phyloP scores from a whole-genome alignment of 768 basidiomycete species.

The Saitozyma sp. region DNA sequence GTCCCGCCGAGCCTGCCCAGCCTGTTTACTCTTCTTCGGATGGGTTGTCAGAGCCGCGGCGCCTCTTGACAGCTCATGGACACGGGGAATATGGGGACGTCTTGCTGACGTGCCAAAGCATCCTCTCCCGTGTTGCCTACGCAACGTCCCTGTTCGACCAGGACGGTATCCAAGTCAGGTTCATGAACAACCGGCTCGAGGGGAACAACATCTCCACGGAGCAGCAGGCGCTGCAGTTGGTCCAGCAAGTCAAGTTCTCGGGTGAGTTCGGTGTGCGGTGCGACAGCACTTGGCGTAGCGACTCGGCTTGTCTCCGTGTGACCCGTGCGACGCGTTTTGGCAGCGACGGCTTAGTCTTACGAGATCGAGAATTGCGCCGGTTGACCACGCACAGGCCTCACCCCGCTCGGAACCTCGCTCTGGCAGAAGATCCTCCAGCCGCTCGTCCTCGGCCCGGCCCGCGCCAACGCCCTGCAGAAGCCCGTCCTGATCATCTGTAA shows the following conservation, averaged over 20 bases:
- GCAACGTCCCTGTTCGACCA: slow-evolving; percentile 53
- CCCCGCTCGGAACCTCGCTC: slow-evolving; percentile 54
- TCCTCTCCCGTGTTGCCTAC: slow-evolving; percentile 53
- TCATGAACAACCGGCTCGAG: slow-evolving; percentile 54
- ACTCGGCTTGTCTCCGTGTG: too few species aligned
- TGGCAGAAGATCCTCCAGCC: slow-evolving; percentile 54
- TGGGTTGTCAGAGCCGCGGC: too few species aligned
- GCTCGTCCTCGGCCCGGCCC: slow-evolving; percentile 53
- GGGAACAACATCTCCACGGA: slow-evolving; percentile 54
- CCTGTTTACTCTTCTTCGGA: too few species aligned
- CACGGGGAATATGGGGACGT: too few species aligned
- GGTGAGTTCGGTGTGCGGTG: slow-evolving; percentile 22
- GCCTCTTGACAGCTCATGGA: too few species aligned
- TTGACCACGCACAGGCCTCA: slow-evolving; percentile 33
- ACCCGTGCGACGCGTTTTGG: too few species aligned
- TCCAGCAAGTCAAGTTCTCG: slow-evolving; percentile 53
- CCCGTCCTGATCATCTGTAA: slow-evolving; percentile 53
- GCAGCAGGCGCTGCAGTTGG: slow-evolving; percentile 45
- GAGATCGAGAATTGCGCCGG: neutral
- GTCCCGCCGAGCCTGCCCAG: too few species aligned
- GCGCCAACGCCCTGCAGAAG: slow-evolving; percentile 50
- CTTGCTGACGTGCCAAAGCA: slow-evolving; percentile 16
- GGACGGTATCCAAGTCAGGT: slow-evolving; percentile 55
- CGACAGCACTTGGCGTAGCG: neutral
- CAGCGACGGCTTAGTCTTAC: neutral